These are phyloP conservation scores for Malus hybrid DNA, from an alignment of 331 rosid genomes.

Conservation along the genomic window DNA sequence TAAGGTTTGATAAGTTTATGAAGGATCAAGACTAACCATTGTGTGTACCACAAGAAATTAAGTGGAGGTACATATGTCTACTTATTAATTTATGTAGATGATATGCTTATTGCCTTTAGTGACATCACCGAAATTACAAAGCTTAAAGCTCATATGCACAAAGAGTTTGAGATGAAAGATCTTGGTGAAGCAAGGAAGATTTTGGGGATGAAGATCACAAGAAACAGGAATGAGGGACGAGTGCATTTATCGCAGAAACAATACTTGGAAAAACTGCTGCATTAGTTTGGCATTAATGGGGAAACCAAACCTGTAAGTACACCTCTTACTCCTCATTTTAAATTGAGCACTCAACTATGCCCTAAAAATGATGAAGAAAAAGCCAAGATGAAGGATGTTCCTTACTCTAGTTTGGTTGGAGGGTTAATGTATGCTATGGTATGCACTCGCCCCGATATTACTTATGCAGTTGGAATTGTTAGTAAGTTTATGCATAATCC, in stretches of 20 bases:
- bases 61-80: neutral
- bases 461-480: neutral
- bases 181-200: neutral
- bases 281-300: neutral
- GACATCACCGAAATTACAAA: neutral
- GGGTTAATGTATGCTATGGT: neutral
- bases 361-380: neutral
- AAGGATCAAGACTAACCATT: neutral
- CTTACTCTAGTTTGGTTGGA: neutral
- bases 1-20: neutral
- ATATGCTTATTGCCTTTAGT: neutral
- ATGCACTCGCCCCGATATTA: neutral
- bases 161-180: neutral
- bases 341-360: neutral
- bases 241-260: neutral
- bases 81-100: neutral
- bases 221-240: rapidly evolving
- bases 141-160: neutral
- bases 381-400: neutral
- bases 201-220: neutral
- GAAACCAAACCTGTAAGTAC: neutral
- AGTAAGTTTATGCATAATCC: neutral
- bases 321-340: neutral
- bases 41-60: neutral
- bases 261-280: neutral